These are phyloP conservation scores for Rhizopogon salebrosus DNA, from an alignment of 768 basidiomycete species.

Conservation along the genomic window DNA sequence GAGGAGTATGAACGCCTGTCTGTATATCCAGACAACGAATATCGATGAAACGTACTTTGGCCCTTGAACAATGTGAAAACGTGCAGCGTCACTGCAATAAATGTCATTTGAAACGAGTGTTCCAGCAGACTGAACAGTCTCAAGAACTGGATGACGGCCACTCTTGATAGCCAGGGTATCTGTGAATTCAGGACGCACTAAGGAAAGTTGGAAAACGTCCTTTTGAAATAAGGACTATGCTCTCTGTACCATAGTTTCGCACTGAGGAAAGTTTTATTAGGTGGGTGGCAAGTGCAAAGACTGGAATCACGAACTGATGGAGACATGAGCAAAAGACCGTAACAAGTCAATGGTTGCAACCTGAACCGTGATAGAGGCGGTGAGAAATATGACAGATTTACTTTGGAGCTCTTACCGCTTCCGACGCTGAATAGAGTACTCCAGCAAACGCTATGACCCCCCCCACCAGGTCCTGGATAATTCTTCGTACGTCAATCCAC, in stretches of 20 bases:
- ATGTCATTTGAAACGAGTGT: slow-evolving; percentile 85
- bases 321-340: slow-evolving; percentile 79
- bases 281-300: neutral
- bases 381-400: neutral
- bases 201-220: neutral
- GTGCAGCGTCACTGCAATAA: slow-evolving; percentile 77
- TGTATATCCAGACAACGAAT: neutral
- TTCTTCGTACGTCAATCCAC: slow-evolving; percentile 35
- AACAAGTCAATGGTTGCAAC: slow-evolving; percentile 87
- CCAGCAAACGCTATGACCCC: slow-evolving; percentile 70
- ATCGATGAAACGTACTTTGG: slow-evolving; percentile 58
- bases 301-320: slow-evolving; percentile 55
- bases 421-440: slow-evolving; percentile 84
- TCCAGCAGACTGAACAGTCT: slow-evolving; percentile 62
- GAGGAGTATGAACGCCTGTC: neutral
- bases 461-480: slow-evolving; percentile 72
- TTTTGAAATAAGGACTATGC: neutral
- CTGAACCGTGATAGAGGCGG: slow-evolving; percentile 35
- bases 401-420: slow-evolving; percentile 51
- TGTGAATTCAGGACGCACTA: slow-evolving; percentile 90
- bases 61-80: slow-evolving; percentile 90
- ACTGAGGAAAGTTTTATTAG: slow-evolving; percentile 25
- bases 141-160: slow-evolving; percentile 85
- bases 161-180: slow-evolving; percentile 85
- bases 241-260: slow-evolving; percentile 41